Percentiles rank a stretch among this genome's conserved stretches.
Evolutionary conservation across 2,329 filamentous ascomycete genomes (phyloP).

Genomic region (Trichoderma sp.): DNA sequence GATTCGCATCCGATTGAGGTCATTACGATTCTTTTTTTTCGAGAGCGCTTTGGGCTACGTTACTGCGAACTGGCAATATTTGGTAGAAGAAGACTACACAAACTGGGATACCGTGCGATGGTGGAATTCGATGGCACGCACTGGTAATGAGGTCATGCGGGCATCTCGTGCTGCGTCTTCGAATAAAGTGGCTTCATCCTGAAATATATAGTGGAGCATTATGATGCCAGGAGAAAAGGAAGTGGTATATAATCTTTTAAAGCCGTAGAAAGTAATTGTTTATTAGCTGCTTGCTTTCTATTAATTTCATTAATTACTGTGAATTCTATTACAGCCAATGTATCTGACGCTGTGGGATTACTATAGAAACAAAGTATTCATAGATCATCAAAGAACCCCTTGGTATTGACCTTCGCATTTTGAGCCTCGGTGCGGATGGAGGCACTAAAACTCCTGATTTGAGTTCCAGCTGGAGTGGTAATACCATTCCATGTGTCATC

Average conservation of each 20-base stretch:
- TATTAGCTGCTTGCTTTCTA: background rate
- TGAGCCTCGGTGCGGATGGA: background rate
- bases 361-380: background rate
- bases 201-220: background rate
- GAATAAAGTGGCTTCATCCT: background rate
- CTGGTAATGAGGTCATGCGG: background rate
- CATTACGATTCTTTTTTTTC: background rate
- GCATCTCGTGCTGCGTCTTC: background rate
- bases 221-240: background rate
- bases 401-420: background rate
- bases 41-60: background rate
- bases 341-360: background rate
- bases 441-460: background rate
- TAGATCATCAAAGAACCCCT: background rate
- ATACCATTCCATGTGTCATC: background rate
- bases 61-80: background rate
- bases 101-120: background rate
- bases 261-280: background rate
- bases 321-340: background rate
- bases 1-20: background rate
- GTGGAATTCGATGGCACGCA: background rate
- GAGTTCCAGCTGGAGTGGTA: background rate
- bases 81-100: background rate
- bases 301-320: background rate
- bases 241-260: background rate